These are phyloP conservation scores for Halocafeteria seosinensis DNA, from an alignment of 108 stramenopile genomes.

Conservation along the genomic window DNA sequence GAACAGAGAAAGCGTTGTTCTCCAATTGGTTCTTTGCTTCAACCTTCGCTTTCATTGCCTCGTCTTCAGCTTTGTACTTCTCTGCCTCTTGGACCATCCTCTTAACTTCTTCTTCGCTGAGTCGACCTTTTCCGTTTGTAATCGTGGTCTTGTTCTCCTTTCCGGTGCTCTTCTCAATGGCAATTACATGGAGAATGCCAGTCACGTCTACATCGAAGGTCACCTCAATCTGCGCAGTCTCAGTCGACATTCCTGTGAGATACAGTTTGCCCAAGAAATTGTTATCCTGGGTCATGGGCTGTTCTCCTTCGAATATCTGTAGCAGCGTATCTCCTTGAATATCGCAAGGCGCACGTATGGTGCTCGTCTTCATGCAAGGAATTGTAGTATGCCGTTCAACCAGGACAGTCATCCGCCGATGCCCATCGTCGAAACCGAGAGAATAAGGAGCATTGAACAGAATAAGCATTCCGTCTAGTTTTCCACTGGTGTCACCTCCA, in stretches of 20 bases:
- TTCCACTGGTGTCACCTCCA: background rate
- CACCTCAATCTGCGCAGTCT: conserved; percentile 77
- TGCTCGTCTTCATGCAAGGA: conserved; percentile 75
- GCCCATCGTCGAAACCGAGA: conserved; percentile 72
- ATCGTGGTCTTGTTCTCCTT: conserved; percentile 62
- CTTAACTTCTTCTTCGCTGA: conserved; percentile 62
- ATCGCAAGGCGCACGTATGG: conserved; percentile 77
- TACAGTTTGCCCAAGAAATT: conserved; percentile 69
- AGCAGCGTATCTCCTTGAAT: conserved; percentile 76
- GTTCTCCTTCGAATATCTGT: conserved; percentile 85
- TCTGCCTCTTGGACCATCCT: conserved; percentile 75
- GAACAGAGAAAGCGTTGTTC: background rate
- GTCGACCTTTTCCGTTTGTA: conserved; percentile 63
- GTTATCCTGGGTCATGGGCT: conserved; percentile 76
- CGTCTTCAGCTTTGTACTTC: conserved; percentile 65
- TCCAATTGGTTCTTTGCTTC: background rate
- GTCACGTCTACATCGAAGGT: conserved; percentile 75
- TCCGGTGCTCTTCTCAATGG: conserved; percentile 71
- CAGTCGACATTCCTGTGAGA: conserved; percentile 68
- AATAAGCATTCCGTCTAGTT: conserved; percentile 32
- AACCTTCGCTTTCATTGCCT: conserved; percentile 9
- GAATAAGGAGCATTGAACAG: conserved; percentile 65
- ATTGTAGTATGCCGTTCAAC: conserved; percentile 78
- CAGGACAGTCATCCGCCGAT: conserved; percentile 79
- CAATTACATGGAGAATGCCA: conserved; percentile 74